Evolutionary conservation across 73 alveolate species (phyloP), one percentile per base, ranked within the genome.

Genomic region (Blepharisma stoltei): DNA sequence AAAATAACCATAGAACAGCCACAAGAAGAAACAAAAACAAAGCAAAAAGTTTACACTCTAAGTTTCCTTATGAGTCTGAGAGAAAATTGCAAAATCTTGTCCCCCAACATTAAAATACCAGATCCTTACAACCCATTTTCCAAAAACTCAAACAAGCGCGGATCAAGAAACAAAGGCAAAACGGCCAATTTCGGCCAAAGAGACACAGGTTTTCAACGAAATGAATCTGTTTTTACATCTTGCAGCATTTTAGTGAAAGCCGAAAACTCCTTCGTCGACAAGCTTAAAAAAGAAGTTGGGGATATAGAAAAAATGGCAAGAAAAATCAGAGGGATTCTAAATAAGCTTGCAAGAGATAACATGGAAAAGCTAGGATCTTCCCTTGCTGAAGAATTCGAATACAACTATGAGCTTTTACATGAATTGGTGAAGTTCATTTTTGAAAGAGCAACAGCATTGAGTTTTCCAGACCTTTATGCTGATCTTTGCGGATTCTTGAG

Each of bases 391-490:
- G 46, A 25, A 20, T 20, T 60, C 23, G 73, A 60, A 5, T 60
- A 60, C 23, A 25, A 60, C 45, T 8, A 25, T 60, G 18, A 20
- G 14, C 23, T 60, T 2, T 38, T 60, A 2, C 46, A n/a, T 8
- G 23, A 25, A 14, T 25, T 60, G 73, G 23, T 38, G 23, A 60
- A 60, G 2, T 60, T 60, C 45, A 60, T 60, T 1, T 60, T 60
- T 60, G 73, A 60, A 60, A 60, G 73, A 60, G 73, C 73, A 8
- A 60, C 73, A 9, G 73, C 73, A 2, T 20, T 60, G 47, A 60
- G 23, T 25, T 60, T 60, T 25, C 73, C 73, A 1, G 73, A 25
- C 48, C 73, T 60, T 60, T 60, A 60, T 25, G 37, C 73, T 11
- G 23, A 60, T 14, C 73, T 60, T 60, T 60, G 73, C 5, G n/a